Evolutionary conservation across 208 protist species (phyloP), one percentile per base, ranked within the genome.

Genomic region (Leishmania martiniquensis): DNA sequence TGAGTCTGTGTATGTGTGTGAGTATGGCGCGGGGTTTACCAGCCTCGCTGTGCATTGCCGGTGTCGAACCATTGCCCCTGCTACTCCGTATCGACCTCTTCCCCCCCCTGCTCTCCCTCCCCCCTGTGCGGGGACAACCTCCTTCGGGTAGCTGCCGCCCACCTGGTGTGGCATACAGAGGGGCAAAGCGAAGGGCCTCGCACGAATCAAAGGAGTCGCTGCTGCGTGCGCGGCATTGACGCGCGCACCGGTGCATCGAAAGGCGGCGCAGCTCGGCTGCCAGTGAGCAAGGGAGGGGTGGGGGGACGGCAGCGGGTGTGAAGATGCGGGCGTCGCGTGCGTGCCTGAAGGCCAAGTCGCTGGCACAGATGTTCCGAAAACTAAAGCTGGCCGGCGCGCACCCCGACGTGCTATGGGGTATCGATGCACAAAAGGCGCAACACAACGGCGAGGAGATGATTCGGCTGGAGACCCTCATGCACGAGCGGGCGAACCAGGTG

Each of bases 401-500:
- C 68, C 93, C 93, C 2, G 93, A 97, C 75, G 87, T 97, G 15
- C 77, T 97, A 15, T 95, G 91, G 90, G 84, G 86, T 72, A 88
- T 97, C 60, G 93, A 97, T 80, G 89, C 93, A 34, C 82, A 89
- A 63, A 97, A 95, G 83, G 93, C 93, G 39, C 91, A 95, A 79
- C 93, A 97, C 87, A 97, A 97, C 68, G 90, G 93, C 15, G 89
- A 97, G 72, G 88, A 92, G 62, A 95, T 97, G 93, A 94, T 95
- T 49, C 87, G 89, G 0, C 78, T 97, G 29, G 93, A 97, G 73
- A 94, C 88, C 34, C 78, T 95, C 52, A 88, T 97, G 91, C 91
- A 94, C 68, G 76, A 91, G 69, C 80, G 91, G 0, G 74, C 83
- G 29, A 76, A 59, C 34, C 13, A 57, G 69, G n/a, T 54, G 42